These are phyloP conservation scores for Dalbergia cultrata DNA, from an alignment of 306 rosid species.

Conservation along the genomic window DNA sequence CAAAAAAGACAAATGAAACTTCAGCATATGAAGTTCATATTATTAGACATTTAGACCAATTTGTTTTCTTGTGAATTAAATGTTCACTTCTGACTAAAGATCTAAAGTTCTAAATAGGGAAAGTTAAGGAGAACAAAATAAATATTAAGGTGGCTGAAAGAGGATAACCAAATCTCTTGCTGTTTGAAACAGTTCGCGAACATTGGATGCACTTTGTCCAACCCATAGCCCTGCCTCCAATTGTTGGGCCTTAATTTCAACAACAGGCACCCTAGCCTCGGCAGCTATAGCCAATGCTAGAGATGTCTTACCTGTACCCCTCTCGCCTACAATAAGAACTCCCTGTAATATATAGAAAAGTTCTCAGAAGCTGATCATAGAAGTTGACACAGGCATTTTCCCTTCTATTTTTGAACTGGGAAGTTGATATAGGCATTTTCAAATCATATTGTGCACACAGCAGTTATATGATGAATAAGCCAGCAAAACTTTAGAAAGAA, in stretches of 20 bases:
- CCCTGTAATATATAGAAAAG: slow-evolving; percentile 72
- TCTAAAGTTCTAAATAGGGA: slow-evolving; percentile 24
- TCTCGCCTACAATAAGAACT: slow-evolving; percentile 94
- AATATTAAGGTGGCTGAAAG: slow-evolving; percentile 49
- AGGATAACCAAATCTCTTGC: slow-evolving; percentile 93
- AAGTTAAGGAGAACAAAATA: slow-evolving; percentile 28
- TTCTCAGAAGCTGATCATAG: slow-evolving; percentile 40
- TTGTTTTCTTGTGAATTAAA: slow-evolving; percentile 12
- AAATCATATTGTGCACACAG: slow-evolving; percentile 32
- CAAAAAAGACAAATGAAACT: slow-evolving; percentile 34
- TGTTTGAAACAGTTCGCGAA: slow-evolving; percentile 95
- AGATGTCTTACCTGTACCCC: slow-evolving; percentile 99
- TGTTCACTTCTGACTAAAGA: slow-evolving; percentile 24
- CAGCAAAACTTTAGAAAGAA: slow-evolving; percentile 26
- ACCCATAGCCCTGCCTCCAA: slow-evolving; percentile 99
- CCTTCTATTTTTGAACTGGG: too few relatives aligned
- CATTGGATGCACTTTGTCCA: slow-evolving; percentile 98
- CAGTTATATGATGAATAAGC: slow-evolving; percentile 28
- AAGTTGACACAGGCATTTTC: neutral
- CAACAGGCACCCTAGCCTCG: slow-evolving; percentile 97
- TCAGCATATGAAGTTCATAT: slow-evolving; percentile 18
- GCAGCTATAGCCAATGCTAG: slow-evolving; percentile 98
- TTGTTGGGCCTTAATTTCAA: slow-evolving; percentile 85
- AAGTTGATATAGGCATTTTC: slow-evolving; percentile 30
- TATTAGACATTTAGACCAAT: slow-evolving; percentile 33